Percentiles rank a stretch among this genome's conserved stretches.
Evolutionary conservation across 331 rosid species (phyloP).

Genomic region (Pyrus hybrid): DNA sequence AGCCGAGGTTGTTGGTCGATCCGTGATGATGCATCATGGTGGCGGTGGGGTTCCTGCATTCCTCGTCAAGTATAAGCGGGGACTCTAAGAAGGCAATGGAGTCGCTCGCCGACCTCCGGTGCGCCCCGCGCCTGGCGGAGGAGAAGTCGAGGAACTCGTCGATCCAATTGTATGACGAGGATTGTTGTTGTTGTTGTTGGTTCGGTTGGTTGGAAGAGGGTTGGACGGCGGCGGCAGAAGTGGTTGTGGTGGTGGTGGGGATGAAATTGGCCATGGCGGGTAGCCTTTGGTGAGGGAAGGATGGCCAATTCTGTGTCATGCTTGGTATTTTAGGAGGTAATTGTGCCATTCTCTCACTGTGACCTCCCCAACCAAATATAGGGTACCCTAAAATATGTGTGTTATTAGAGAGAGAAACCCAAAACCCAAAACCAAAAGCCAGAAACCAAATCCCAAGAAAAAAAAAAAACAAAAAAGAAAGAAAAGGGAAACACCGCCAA

Average conservation of each 20-base stretch:
- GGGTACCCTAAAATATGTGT: background rate
- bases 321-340: conserved; percentile 91
- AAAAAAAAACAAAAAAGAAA: too few species aligned
- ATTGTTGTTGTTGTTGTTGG: conserved; percentile 6
- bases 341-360: conserved; percentile 53
- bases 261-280: conserved; percentile 27
- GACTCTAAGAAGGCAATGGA: conserved; percentile 67
- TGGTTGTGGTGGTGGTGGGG: conserved; percentile 5
- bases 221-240: background rate
- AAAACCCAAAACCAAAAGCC: background rate
- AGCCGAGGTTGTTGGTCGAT: conserved; percentile 8
- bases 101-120: conserved; percentile 74
- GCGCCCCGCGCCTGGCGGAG: conserved; percentile 54
- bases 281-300: conserved; percentile 40
- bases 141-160: conserved; percentile 90
- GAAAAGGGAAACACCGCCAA: background rate
- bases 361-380: background rate
- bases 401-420: conserved; percentile 13
- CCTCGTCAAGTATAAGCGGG: conserved; percentile 24
- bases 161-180: conserved; percentile 26
- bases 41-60: conserved; percentile 25
- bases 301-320: conserved; percentile 73
- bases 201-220: conserved; percentile 1
- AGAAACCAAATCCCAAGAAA: background rate
- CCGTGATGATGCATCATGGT: background rate